These are phyloP conservation scores for Aspergillus baeticus DNA, from an alignment of 495 filamentous ascomycete species.

Conservation along the genomic window DNA sequence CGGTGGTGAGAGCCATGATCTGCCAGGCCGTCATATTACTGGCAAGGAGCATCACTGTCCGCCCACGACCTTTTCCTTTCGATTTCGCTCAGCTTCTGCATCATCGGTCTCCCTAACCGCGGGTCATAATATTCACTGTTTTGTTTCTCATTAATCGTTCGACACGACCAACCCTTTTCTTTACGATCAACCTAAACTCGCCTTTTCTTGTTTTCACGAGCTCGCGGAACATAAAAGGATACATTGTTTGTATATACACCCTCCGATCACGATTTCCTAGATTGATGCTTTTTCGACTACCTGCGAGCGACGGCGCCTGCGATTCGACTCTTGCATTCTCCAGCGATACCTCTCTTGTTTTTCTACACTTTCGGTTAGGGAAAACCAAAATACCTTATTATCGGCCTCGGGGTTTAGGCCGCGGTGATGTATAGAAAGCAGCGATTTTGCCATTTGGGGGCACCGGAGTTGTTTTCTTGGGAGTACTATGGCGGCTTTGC, in stretches of 20 bases:
- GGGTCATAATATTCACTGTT: constrained; percentile 40
- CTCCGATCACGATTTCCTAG: constrained; percentile 43
- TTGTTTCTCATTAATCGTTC: constrained; percentile 35
- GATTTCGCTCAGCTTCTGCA: constrained; percentile 41
- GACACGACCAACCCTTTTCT: constrained; percentile 28
- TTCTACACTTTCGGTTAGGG: constrained; percentile 41
- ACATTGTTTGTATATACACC: constrained; percentile 42
- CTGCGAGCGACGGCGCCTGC: constrained; percentile 51
- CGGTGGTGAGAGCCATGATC: constrained; percentile 53
- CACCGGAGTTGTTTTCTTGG: constrained; percentile 38
- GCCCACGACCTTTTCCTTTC: constrained; percentile 33
- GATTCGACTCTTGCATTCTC: constrained; percentile 42
- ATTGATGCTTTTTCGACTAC: constrained; percentile 42
- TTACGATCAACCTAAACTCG: constrained; percentile 30
- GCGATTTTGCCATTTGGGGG: constrained; percentile 41
- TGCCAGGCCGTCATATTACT: constrained; percentile 31
- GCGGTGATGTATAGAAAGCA: constrained; percentile 50
- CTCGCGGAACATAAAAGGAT: constrained; percentile 34
- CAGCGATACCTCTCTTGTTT: constrained; percentile 40
- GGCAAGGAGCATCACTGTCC: constrained; percentile 26
- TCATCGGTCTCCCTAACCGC: constrained; percentile 44
- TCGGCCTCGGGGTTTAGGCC: constrained; percentile 29
- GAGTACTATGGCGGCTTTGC: constrained; percentile 33
- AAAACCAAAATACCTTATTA: constrained; percentile 29
- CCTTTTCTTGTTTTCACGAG: constrained; percentile 29